A percentile compares a stretch with the other conserved stretches of the same genome.
phyloP scores from a whole-genome alignment of 116 monocot genomes.

The Iris pallida region DNA sequence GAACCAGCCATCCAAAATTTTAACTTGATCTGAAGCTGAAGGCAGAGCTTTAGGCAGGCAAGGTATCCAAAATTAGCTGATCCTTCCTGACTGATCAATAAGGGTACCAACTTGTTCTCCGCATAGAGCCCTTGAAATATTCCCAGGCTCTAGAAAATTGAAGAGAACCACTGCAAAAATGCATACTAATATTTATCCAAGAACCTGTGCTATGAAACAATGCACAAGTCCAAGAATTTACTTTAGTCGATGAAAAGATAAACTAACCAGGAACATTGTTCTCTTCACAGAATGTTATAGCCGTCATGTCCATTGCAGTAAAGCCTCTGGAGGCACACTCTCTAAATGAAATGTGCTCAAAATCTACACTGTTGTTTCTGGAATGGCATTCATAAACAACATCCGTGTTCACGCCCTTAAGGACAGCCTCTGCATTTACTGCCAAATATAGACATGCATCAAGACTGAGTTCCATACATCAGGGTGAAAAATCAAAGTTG shows the following conservation, averaged over 20 bases:
- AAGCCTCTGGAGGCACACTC: constrained; percentile 67
- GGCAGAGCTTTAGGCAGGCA: too few species aligned
- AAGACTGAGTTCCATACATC: background rate
- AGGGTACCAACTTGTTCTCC: constrained; percentile 92
- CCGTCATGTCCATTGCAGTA: constrained; percentile 79
- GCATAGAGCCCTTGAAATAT: constrained; percentile 84
- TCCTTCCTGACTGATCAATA: constrained; percentile 74
- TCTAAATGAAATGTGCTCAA: constrained; percentile 89
- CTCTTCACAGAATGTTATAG: constrained; percentile 87
- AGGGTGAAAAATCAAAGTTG: background rate
- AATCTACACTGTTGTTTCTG: constrained; percentile 40
- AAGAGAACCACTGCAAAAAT: constrained; percentile 78
- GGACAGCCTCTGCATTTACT: constrained; percentile 90
- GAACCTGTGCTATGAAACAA: background rate
- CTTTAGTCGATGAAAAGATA: background rate
- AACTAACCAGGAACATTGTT: constrained; percentile 86
- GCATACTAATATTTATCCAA: background rate
- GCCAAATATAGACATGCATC: constrained; percentile 10
- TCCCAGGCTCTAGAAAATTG: constrained; percentile 79
- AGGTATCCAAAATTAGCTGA: constrained; percentile 16
- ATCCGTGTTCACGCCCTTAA: constrained; percentile 75
- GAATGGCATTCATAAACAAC: constrained; percentile 59
- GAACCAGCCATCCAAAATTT: too few species aligned
- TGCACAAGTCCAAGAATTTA: background rate
- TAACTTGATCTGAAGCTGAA: too few species aligned